A percentile compares a stretch with the other conserved stretches of the same genome.
Conservation (phyloP, 306 rosid species). For the Ziziphus jujuba region DNA sequence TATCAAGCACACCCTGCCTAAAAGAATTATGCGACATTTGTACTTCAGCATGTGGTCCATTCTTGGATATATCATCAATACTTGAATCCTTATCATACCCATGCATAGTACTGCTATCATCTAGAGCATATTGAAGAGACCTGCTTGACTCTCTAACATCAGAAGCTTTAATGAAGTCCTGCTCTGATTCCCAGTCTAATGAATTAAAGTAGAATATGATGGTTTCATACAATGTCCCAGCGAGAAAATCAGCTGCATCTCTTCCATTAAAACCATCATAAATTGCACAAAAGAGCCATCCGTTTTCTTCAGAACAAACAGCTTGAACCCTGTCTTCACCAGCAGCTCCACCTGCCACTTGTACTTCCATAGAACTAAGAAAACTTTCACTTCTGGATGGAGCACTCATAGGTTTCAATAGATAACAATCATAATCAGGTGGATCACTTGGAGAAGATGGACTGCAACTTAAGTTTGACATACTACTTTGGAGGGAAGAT, state of each 20-base stretch:
- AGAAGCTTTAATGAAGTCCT: slow-evolving; percentile 34
- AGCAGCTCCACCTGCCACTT: slow-evolving; percentile 99
- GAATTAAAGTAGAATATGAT: slow-evolving; percentile 58
- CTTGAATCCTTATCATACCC: slow-evolving; percentile 27
- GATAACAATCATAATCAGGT: slow-evolving; percentile 64
- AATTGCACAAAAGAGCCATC: slow-evolving; percentile 96
- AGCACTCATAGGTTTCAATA: slow-evolving; percentile 51
- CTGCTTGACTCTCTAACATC: slow-evolving; percentile 31
- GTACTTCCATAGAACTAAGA: slow-evolving; percentile 75
- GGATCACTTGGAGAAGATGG: slow-evolving; percentile 61
- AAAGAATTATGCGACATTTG: slow-evolving; percentile 35
- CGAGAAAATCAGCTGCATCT: slow-evolving; percentile 98
- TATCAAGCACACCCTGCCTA: slow-evolving; percentile 64
- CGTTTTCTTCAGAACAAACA: slow-evolving; percentile 96
- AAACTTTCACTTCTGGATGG: slow-evolving; percentile 71
- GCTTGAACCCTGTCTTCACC: slow-evolving; percentile 99
- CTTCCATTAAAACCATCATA: slow-evolving; percentile 98
- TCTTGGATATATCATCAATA: slow-evolving; percentile 26
- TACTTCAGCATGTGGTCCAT: slow-evolving; percentile 27
- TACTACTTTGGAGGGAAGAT: slow-evolving; percentile 71
- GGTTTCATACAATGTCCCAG: slow-evolving; percentile 90
- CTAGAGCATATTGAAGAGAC: slow-evolving; percentile 35
- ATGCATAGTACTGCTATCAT: slow-evolving; percentile 21
- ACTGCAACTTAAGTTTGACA: slow-evolving; percentile 85
- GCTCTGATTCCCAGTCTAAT: slow-evolving; percentile 56